Evolutionary conservation across 1,284 basidiomycete species (phyloP).

Genomic region (Anthracocystis walkeri): DNA sequence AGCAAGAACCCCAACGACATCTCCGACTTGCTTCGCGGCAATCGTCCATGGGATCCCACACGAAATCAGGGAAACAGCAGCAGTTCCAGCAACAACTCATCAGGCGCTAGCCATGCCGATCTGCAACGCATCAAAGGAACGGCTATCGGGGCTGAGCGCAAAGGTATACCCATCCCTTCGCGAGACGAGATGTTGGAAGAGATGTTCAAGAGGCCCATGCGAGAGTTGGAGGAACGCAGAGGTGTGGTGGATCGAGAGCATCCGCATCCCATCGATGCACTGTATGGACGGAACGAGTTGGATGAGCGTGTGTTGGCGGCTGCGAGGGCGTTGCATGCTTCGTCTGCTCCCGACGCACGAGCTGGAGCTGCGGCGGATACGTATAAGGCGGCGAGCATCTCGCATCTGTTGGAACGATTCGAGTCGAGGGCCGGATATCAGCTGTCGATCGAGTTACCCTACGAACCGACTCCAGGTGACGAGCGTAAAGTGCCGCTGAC

Average conservation of each 20-base stretch:
- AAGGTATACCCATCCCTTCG: slow-evolving; percentile 47
- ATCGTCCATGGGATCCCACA: slow-evolving; percentile 16
- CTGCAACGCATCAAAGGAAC: slow-evolving; percentile 47
- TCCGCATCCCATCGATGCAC: slow-evolving; percentile 58
- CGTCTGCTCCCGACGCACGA: slow-evolving; percentile 6
- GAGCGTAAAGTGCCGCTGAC: slow-evolving; percentile 57
- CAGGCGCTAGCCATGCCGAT: slow-evolving; percentile 26
- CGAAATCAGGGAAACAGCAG: slow-evolving; percentile 9
- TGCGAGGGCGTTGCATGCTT: slow-evolving; percentile 45
- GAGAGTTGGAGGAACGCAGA: slow-evolving; percentile 39
- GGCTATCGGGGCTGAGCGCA: slow-evolving; percentile 44
- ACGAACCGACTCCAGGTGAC: slow-evolving; percentile 57
- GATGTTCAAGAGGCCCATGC: slow-evolving; percentile 48
- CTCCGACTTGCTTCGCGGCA: slow-evolving; percentile 48
- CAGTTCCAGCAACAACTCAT: neutral
- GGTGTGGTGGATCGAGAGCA: slow-evolving; percentile 50
- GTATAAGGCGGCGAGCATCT: slow-evolving; percentile 28
- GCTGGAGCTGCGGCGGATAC: slow-evolving; percentile 13
- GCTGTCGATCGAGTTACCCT: slow-evolving; percentile 63
- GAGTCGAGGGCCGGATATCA: slow-evolving; percentile 47
- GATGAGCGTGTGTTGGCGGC: slow-evolving; percentile 58
- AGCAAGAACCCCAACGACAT: slow-evolving; percentile 56
- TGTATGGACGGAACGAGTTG: slow-evolving; percentile 59
- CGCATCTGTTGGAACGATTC: slow-evolving; percentile 32
- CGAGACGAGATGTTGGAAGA: slow-evolving; percentile 53